These are phyloP conservation scores for Lentinula novae-zelandiae DNA, from an alignment of 1,284 basidiomycete species.

Conservation along the genomic window DNA sequence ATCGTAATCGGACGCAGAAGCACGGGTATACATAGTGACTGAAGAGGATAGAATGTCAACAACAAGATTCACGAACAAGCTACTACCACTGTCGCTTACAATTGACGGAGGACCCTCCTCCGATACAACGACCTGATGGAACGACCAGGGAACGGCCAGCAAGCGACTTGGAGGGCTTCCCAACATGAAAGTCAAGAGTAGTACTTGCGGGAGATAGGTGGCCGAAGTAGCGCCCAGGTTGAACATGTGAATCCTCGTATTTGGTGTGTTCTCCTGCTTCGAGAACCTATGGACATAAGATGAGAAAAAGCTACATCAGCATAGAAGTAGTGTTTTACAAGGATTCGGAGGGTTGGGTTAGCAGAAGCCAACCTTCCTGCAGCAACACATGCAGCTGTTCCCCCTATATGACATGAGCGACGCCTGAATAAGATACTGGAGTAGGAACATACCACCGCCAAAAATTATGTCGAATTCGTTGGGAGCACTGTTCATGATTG, in stretches of 20 bases:
- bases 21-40: constrained; percentile 37
- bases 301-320: background rate
- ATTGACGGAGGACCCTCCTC: constrained; percentile 41
- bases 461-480: constrained; percentile 5
- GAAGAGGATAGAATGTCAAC: background rate
- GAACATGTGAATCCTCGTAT: constrained; percentile 30
- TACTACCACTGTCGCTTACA: constrained; percentile 22
- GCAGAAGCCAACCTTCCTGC: constrained; percentile 45
- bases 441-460: constrained; percentile 2
- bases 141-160: constrained; percentile 28
- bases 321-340: constrained; percentile 23
- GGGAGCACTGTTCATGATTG: background rate
- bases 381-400: constrained; percentile 41
- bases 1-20: constrained; percentile 37
- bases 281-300: constrained; percentile 18
- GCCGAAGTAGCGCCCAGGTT: constrained; percentile 31
- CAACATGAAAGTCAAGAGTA: constrained; percentile 29
- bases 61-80: background rate
- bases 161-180: constrained; percentile 27
- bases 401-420: constrained; percentile 28
- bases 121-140: constrained; percentile 32
- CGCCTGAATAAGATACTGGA: background rate
- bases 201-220: constrained; percentile 31
- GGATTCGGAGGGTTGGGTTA: constrained; percentile 39
- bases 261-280: constrained; percentile 33